Evolutionary conservation across 2,329 filamentous ascomycete genomes (phyloP), one percentile per base, ranked within the genome.

Genomic region (Pseudopithomyces chartarum): DNA sequence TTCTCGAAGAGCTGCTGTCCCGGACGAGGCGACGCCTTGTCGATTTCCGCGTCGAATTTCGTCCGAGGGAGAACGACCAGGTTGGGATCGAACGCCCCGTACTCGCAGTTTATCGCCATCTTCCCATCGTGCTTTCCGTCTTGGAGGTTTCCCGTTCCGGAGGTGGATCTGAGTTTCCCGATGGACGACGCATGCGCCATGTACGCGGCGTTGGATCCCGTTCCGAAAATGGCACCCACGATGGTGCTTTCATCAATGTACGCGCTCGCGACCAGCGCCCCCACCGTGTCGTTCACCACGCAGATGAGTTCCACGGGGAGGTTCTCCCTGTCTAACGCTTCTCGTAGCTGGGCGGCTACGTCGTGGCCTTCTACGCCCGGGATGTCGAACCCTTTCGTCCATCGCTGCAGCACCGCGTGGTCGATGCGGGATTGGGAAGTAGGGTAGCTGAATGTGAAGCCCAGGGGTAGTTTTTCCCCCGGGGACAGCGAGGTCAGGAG

Each of bases 381-480:
- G 76, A 98, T 96, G 73, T 97, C 93, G 72, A 97, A 97, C 2
- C 94, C 94, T 82, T 98, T 98, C 66, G 94, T 97, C 94, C 94
- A 98, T 67, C 92, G 88, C 78, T 97, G 93, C 56, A 97, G 84
- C 38, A 97, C 84, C 65, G 93, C 94, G 76, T 96, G 91, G 66
- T 97, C 92, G 70, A 97, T 93, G 78, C 92, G 94, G 67, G 96
- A 87, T 77, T 97, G 94, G 0, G 91, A 95, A 15, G 92, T 93
- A 2, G 94, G 94, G 76, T 97, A 97, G 3, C 91, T 96, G 80
- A 98, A 98, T 44, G 94, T 97, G 81, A 97, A 97, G 70, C 94
- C 94, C 6, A 97, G 85, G 7, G 91, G 90, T 54, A 93, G 81
- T n/a, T n/a, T n/a, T n/a, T n/a, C n/a, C n/a, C n/a, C n/a, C n/a